These are phyloP conservation scores for Phyllachora maydis DNA, from an alignment of 2,329 filamentous ascomycete species.

Conservation along the genomic window DNA sequence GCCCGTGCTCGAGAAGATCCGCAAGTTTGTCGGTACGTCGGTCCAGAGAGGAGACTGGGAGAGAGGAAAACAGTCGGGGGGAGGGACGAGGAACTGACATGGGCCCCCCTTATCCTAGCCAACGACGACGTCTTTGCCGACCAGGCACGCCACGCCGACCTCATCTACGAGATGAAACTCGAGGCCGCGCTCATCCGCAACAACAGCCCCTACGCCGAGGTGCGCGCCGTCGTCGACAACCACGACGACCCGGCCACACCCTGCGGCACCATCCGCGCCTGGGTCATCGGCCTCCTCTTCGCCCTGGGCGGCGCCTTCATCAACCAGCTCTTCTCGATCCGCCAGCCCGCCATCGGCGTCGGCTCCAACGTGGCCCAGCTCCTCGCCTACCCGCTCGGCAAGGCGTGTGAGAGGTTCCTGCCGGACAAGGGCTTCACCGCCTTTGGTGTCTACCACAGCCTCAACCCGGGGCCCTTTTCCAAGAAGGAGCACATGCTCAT, in stretches of 20 bases:
- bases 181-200: conserved; percentile 30
- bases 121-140: conserved; percentile 19
- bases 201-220: conserved; percentile 33
- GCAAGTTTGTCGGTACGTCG: not conserved
- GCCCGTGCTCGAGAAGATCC: not conserved
- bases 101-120: conserved; percentile 5
- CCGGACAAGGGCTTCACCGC: conserved; percentile 26
- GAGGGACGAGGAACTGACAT: no score
- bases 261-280: conserved; percentile 29
- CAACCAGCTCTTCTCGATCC: conserved; percentile 37
- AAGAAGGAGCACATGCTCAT: conserved; percentile 38
- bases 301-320: conserved; percentile 25
- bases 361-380: conserved; percentile 33
- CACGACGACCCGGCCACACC: conserved; percentile 26
- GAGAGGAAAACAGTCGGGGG: no score
- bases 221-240: conserved; percentile 31
- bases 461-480: conserved; percentile 33
- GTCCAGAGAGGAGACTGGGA: not conserved
- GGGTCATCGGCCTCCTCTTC: conserved; percentile 28
- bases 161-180: conserved; percentile 32
- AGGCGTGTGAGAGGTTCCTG: conserved; percentile 23
- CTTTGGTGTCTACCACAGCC: conserved; percentile 20
- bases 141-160: conserved; percentile 21
- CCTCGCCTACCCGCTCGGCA: conserved; percentile 32
- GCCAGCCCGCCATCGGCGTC: conserved; percentile 30